Evolutionary conservation across 2,329 filamentous ascomycete species (phyloP).

Genomic region (Alternaria triticina): DNA sequence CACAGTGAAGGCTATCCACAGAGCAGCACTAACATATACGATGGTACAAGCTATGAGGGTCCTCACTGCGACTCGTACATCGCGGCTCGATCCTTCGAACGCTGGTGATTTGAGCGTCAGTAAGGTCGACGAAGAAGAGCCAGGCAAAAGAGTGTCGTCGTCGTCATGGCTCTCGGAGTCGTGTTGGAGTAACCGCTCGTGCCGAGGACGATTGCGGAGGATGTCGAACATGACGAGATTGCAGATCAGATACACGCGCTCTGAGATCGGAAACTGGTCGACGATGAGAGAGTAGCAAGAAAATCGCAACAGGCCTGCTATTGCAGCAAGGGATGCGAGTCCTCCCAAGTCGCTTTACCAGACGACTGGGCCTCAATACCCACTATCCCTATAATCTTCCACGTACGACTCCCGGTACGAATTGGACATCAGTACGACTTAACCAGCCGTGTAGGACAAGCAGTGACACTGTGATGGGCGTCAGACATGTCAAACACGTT

Average conservation of each 20-base stretch:
- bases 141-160: slow-evolving; percentile 22
- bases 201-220: slow-evolving; percentile 12
- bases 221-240: slow-evolving; percentile 13
- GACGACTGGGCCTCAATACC: background rate
- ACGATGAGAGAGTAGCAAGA: background rate
- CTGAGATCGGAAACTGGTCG: too few relatives aligned
- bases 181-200: slow-evolving; percentile 10
- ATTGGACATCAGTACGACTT: background rate
- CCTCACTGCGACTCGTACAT: slow-evolving; percentile 14
- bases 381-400: background rate
- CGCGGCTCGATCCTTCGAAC: slow-evolving; percentile 9
- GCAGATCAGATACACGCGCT: background rate
- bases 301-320: background rate
- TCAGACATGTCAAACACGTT: slow-evolving; percentile 17
- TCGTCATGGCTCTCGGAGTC: slow-evolving; percentile 17
- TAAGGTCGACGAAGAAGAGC: slow-evolving; percentile 3
- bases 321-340: background rate
- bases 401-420: background rate
- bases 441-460: background rate
- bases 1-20: slow-evolving; percentile 23
- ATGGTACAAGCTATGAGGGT: slow-evolving; percentile 24
- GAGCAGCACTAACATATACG: slow-evolving; percentile 23
- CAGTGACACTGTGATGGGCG: background rate
- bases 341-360: background rate
- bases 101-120: background rate